Evolutionary conservation across 306 rosid genomes (phyloP).

Genomic region (Rubus idaeus): DNA sequence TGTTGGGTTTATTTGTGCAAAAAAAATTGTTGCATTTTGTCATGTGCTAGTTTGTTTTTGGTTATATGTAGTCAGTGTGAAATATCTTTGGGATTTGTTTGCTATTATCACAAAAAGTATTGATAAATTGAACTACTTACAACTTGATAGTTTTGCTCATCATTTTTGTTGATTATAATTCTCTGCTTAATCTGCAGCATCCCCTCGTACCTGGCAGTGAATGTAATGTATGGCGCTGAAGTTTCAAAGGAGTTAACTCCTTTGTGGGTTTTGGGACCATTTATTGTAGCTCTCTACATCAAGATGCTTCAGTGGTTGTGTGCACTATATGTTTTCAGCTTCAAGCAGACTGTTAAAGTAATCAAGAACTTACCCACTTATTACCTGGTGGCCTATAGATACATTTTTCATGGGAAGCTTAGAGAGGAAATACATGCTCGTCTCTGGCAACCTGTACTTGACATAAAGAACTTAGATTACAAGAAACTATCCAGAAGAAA

Average conservation of each 20-base stretch:
- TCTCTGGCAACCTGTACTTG: slow-evolving; percentile 51
- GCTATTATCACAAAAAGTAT: neutral
- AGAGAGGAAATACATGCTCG: slow-evolving; percentile 46
- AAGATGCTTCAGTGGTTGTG: slow-evolving; percentile 54
- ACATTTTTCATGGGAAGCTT: slow-evolving; percentile 58
- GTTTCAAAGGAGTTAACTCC: slow-evolving; percentile 85
- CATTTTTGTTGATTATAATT: slow-evolving; percentile 29
- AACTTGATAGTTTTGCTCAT: neutral
- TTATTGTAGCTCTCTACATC: slow-evolving; percentile 60
- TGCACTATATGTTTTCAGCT: slow-evolving; percentile 65
- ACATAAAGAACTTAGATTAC: slow-evolving; percentile 56
- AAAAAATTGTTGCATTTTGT: neutral
- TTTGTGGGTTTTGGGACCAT: slow-evolving; percentile 77
- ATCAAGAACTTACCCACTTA: slow-evolving; percentile 55
- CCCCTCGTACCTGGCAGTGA: slow-evolving; percentile 68
- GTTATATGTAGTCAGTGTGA: neutral
- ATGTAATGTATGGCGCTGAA: slow-evolving; percentile 59
- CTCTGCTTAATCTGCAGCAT: slow-evolving; percentile 54
- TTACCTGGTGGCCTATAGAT: slow-evolving; percentile 45
- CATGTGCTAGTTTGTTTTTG: neutral
- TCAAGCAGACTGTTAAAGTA: slow-evolving; percentile 65
- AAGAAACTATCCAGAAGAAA: slow-evolving; percentile 48
- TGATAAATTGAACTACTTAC: neutral
- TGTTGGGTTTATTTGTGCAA: neutral
- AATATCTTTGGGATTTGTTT: neutral